Base-by-base conservation (phyloP, 164 flowering plant genomes). In the Liriodendron chinense region DNA sequence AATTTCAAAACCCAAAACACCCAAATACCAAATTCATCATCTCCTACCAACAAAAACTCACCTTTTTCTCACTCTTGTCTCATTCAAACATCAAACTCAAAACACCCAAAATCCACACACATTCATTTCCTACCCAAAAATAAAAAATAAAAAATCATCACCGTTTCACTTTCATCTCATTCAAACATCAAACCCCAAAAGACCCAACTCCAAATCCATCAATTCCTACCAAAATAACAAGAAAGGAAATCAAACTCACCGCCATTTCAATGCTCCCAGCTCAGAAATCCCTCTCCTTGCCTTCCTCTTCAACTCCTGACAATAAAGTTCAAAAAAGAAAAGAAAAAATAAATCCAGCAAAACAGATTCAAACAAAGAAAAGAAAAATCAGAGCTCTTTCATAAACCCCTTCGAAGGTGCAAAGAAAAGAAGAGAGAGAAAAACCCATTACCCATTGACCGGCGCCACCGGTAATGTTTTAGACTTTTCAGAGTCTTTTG, bases 371-470 rank as follows among this genome's bases (percentile, higher is more conserved):
- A 72, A 70, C 14, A 70, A 22, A 23, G 62, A 70, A 20, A 23
- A 24, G 73, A 56, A 70, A 22, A 49, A 26, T 7, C 49, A 56
- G 34, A 23, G n/a, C 16, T 47, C 43, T 25, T 72, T 72, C 53
- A 25, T 12, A 8, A 43, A 14, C 6, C 9, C 21, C 48, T 59
- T 62, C 24, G 74, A 72, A 72, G 67, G 16, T 72, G 49, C 74
- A 10, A 59, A 22, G 7, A 24, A 14, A 47, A 61, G 53, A 61
- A 14, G 16, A 9, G 24, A 62, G 24, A 18, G 25, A 34, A 62
- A 61, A 48, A 21, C 23, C 9, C 49, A 28, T 72, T 21, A 2
- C 62, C 23, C 74, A 28, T 72, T 72, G 74, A 72, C 74, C 74
- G 56, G 25, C 53, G 74, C 66, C 74, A 34, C 50, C 74, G 43